Evolutionary conservation across 441 rosid genomes (phyloP).

Genomic region (Eutrema salsugineum): DNA sequence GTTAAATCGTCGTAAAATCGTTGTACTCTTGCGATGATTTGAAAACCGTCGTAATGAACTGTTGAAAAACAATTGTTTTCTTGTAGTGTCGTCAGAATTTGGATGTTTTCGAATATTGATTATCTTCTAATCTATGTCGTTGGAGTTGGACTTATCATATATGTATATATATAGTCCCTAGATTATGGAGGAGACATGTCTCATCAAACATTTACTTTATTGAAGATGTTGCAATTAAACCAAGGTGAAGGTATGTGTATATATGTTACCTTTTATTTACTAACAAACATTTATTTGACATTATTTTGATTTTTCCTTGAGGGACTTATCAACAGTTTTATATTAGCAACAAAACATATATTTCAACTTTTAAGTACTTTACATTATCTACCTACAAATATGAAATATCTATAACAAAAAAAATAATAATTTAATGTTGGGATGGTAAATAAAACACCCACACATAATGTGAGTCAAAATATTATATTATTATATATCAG

Average conservation of each 20-base stretch:
- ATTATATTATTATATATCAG: no score
- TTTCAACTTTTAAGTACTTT: background rate
- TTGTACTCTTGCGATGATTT: no score
- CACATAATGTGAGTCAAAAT: slow-evolving; percentile 13
- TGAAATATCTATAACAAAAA: background rate
- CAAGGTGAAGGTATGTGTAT: background rate
- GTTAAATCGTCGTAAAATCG: no score
- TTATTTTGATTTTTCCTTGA: slow-evolving; percentile 4
- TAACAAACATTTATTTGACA: slow-evolving; percentile 1
- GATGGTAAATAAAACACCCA: background rate
- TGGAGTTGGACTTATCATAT: no score
- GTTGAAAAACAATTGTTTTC: no score
- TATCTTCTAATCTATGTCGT: no score
- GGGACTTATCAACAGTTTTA: background rate
- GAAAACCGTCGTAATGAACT: no score
- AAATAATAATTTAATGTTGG: background rate
- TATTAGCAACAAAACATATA: background rate
- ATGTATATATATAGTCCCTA: no score
- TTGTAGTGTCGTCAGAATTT: no score
- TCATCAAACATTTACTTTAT: background rate
- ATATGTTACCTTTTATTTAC: slow-evolving; percentile 2
- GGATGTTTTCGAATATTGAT: no score
- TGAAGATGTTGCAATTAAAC: slow-evolving; percentile 15
- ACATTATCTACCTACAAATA: background rate
- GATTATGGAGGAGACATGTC: slow-evolving; percentile 9